A percentile compares a stretch with the other conserved stretches of the same genome.
phyloP scores from a whole-genome alignment of 2,329 filamentous ascomycete genomes.

The Stachybotrys chartarum region DNA sequence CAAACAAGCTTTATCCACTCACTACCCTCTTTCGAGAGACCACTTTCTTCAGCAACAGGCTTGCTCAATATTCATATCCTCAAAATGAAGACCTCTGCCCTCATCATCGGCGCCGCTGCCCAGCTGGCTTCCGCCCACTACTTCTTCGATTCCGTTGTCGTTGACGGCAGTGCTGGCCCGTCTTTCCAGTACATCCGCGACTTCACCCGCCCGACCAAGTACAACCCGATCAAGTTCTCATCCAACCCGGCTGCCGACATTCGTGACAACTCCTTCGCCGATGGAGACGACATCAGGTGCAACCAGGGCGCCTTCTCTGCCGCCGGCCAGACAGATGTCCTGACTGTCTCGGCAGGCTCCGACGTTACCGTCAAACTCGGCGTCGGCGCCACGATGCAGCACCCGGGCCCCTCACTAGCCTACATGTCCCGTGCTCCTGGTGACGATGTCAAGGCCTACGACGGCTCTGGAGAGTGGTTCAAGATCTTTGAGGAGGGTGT shows the following conservation, averaged over 20 bases:
- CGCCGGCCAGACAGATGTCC: neutral
- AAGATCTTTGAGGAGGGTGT: constrained; percentile 1
- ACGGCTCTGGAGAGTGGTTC: constrained; percentile 1
- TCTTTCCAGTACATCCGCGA: neutral
- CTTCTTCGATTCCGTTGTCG: neutral
- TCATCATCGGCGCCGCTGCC: neutral
- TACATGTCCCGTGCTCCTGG: constrained; percentile 1
- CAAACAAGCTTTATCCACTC: no score
- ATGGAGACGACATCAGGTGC: neutral
- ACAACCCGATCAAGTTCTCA: constrained; percentile 2
- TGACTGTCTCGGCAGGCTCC: neutral
- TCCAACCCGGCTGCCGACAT: constrained; percentile 1
- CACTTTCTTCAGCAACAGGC: no score
- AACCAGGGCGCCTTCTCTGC: constrained; percentile 1
- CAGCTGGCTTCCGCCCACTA: constrained; percentile 1
- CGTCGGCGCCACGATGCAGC: constrained; percentile 1
- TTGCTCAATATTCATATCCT: no score
- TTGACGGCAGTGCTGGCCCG: neutral
- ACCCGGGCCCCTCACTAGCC: neutral
- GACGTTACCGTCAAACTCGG: neutral
- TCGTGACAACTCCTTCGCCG: neutral
- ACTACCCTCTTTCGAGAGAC: no score
- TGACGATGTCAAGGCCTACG: constrained; percentile 1
- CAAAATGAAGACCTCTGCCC: constrained; percentile 1
- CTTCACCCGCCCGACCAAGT: constrained; percentile 1